Base-by-base conservation (phyloP, 345 rosid species). In the Lepidium africanum region DNA sequence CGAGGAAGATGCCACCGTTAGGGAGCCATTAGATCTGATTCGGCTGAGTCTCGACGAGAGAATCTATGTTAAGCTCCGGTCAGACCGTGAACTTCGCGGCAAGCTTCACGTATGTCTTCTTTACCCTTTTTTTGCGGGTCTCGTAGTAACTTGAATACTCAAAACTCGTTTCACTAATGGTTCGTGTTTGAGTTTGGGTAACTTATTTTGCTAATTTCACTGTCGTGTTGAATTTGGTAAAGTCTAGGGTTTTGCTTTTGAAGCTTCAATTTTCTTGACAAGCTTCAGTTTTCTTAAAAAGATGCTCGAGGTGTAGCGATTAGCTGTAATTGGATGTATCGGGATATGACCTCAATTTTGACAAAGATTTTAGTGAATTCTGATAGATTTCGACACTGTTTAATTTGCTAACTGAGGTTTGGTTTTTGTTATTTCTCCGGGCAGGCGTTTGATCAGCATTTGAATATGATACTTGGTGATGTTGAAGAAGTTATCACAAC, bases 51-150 rank as follows among this genome's bases (percentile, higher is more conserved):
- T 95, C 56, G 99, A 95, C 71, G 99, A 95, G 83, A 96, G 97
- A 59, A 95, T 95, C 79, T 89, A 91, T 67, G 99, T 95, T 78
- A 95, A 95, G 88, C 97, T 95, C 78, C 89, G 99, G 14, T 87
- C 97, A 59, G 99, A 95, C 60, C 96, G 99, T 45, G 99, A 95
- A 64, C 99, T 95, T 71, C 96, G 99, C 50, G 99, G 99, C 79
- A 94, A 94, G 84, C 96, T 94, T 69, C 99, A 94, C 73, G 99
- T 89, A 66, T 19, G 76, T 67, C 42, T 74, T 49, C 55, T 41
- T 39, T 59, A 11, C 61, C 30, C 25, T 37, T 6, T 52, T 6
- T 52, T 39, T 72, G 5, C 33, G 47, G 15, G 5, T 60, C 9
- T 59, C 6, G 45, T 14, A 13, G 38, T 37, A 30, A 1, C 16